Base-by-base conservation (phyloP, 192 early-diverging fungal species). In the Coemansia umbellata region DNA sequence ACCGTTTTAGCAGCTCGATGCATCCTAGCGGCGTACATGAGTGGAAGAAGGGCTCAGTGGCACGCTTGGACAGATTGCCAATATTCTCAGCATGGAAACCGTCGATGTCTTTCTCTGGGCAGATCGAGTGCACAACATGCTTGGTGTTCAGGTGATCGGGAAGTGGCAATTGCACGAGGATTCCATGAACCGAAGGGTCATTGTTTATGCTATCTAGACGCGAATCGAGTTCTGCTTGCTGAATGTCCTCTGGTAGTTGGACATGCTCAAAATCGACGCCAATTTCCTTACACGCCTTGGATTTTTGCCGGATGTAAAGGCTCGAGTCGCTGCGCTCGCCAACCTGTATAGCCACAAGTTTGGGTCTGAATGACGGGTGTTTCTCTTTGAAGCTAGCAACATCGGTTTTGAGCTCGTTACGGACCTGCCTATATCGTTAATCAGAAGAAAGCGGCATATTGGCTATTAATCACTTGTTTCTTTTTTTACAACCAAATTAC, bases 11-110 rank as follows among this genome's bases (percentile, higher is more conserved):
- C 53, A 99, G 79, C 72, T 87, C 86, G 40, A 99, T 82, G 65
- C 90, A 82, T 8, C 95, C 96, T 60, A 91, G 89, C 3, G 96
- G 96, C n/a, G 96, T 99, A 75, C 96, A 99, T 14, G 96, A 88
- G 26, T 90, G 74, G 80, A 99, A 97, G 33, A 87, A 74, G 28
- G 95, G 92, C 50, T 81, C 77, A 27, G 78, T 79, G 8, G 85
- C 79, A 40, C 87, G 82, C 65, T 95, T 94, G 28, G 87, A 87
- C 50, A 99, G 75, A 31, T 87, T 79, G 36, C 96, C 96, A 56
- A 95, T 91, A 81, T 99, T 97, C 48, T 82, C 61, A 18, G 92
- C 85, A 64, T 99, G 96, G 73, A 99, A 94, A 79, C 97, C 97
- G 65, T 99, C 97, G n/a, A 99, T 94, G 68, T 99, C 97, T 66